Base-by-base conservation (phyloP, 1,139 yeast genomes). In the Hanseniaspora sp. region DNA sequence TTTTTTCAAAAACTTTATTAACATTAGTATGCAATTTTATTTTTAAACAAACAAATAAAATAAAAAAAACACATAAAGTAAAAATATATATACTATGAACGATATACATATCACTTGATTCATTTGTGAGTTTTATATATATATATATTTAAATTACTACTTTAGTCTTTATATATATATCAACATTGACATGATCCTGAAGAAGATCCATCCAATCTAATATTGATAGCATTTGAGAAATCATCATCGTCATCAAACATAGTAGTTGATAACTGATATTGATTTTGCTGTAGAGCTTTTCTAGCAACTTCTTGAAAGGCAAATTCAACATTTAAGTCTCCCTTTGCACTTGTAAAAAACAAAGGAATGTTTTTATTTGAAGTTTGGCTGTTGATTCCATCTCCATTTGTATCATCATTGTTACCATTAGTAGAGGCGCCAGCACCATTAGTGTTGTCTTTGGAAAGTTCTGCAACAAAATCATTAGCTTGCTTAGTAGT, bases 251-350 rank as follows among this genome's bases (percentile, higher is more conserved):
- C 87, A 58, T 86, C 87, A 46, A 54, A 54, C 56, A 49, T 49
- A 12, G 47, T 37, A 5, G 48, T 49, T 59, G 85, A 85, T 53
- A 92, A 94, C 61, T 84, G 88, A 63, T 82, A 83, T 67, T 86
- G 94, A 67, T 90, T 95, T 67, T 84, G 94, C 65, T 83, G 90
- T 63, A 92, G 74, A 0, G 98, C 98, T 74, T 86, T 87, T 65
- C 95, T 79, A 39, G 96, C 96, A 63, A 92, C 86, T 46, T 88
- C 95, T 66, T 92, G 97, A 67, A 92, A 92, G 1, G 97, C 98
- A 64, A 84, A 81, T 64, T 90, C 96, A 42, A 92, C 96, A 59
- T 92, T 92, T 52, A 88, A 85, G 11, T 94, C 88, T 67, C 87
- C 95, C 71, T 88, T 88, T 18, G 96, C 96, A 72, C 90, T 82